Conservation (phyloP, 2,329 filamentous ascomycete genomes). For the Delphinella strobiligena region DNA sequence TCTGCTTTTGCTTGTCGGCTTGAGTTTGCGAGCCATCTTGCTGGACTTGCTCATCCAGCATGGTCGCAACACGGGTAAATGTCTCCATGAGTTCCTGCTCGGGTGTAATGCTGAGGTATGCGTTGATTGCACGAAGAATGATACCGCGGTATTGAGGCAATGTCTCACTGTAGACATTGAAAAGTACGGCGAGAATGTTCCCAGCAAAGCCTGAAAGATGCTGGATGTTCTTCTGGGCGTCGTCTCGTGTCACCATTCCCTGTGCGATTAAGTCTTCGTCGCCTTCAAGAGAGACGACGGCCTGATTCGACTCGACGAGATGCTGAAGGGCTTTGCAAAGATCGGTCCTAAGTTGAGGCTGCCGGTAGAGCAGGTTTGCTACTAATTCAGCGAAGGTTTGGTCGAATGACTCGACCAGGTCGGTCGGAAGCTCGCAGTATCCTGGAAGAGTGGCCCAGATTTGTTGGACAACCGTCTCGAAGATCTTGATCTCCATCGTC, state of each 20-base stretch:
- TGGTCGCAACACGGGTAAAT: slow-evolving; percentile 73
- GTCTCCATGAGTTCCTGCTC: slow-evolving; percentile 67
- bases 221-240: slow-evolving; percentile 68
- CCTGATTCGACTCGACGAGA: slow-evolving; percentile 83
- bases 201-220: slow-evolving; percentile 68
- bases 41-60: slow-evolving; percentile 63
- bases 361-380: slow-evolving; percentile 84
- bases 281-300: slow-evolving; percentile 57
- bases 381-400: slow-evolving; percentile 81
- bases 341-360: slow-evolving; percentile 75
- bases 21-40: slow-evolving; percentile 50
- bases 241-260: slow-evolving; percentile 61
- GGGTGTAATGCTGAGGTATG: slow-evolving; percentile 66
- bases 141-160: slow-evolving; percentile 83
- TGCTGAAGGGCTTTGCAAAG: slow-evolving; percentile 78
- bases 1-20: slow-evolving; percentile 45
- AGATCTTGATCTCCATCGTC: slow-evolving; percentile 94
- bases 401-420: slow-evolving; percentile 57
- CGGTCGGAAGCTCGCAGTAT: slow-evolving; percentile 85
- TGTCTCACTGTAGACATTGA: slow-evolving; percentile 97
- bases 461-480: slow-evolving; percentile 89
- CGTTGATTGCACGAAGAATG: slow-evolving; percentile 88
- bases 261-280: slow-evolving; percentile 65
- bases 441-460: slow-evolving; percentile 90
- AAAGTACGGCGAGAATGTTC: slow-evolving; percentile 90